Evolutionary conservation across 331 rosid genomes (phyloP), one percentile per base, ranked within the genome.

Genomic region (Prunus yedoensis): DNA sequence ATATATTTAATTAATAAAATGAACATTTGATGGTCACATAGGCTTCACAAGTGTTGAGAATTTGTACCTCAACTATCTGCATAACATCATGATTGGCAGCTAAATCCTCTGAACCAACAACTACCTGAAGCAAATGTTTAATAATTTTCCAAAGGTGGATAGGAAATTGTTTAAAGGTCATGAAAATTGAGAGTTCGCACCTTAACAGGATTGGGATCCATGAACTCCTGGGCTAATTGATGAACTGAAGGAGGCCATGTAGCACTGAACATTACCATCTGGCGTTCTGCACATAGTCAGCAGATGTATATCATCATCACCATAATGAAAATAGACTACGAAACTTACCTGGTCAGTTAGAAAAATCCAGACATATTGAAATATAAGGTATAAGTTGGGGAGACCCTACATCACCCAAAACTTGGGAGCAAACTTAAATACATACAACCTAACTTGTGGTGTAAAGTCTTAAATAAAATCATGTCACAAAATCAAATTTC

Each of bases 261-360:
- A 51, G 99, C 99, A 76, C 97, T 92, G 85, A 92, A 94, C 99
- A 94, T 94, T 46, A 92, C 93, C 97, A 92, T 94, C 79, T 94
- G 99, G 49, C 97, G 96, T 74, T 70, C 99, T 94, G 91, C 86
- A 78, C 28, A 82, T 45, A 65, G 30, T 32, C 46, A 68, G 59
- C 18, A 79, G 50, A 66, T 7, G 25, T 43, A 30, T 32, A 50
- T 59, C 35, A 21, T 59, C 25, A 59, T 54, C 27, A 75, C n/a
- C 21, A 30, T 57, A 66, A 38, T 65, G 35, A 67, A 68, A 47
- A 17, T 50, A 71, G 11, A 51, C 64, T 53, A 7, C 16, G 8
- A 23, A 58, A 57, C 35, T 16, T 8, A 46, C 14, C 9, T 8
- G 23, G 15, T 41, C 21, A 41, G 25, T 38, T 25, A 47, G 52